These are phyloP conservation scores for Zoysia pacifica DNA, from an alignment of 176 grass and related monocot genomes.

Conservation along the genomic window DNA sequence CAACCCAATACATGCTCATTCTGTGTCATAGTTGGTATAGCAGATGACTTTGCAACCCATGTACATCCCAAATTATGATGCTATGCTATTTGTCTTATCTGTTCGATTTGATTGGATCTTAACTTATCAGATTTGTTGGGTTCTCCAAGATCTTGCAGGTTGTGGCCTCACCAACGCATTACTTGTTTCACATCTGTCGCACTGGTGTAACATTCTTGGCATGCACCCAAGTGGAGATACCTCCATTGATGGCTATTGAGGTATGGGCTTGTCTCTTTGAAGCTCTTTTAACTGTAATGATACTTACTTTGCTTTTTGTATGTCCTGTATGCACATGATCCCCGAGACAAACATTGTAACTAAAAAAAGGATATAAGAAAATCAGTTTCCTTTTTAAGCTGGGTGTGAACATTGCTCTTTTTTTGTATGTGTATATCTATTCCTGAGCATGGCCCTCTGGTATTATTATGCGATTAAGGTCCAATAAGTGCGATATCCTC, in stretches of 20 bases:
- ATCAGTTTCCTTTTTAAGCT: background rate
- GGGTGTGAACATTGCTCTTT: background rate
- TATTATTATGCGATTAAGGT: background rate
- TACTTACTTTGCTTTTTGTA: background rate
- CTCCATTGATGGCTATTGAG: constrained; percentile 82
- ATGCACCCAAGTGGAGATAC: constrained; percentile 87
- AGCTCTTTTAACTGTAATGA: background rate
- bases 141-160: constrained; percentile 64
- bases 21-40: background rate
- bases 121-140: constrained; percentile 11
- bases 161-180: constrained; percentile 85
- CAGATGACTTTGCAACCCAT: background rate
- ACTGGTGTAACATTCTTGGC: constrained; percentile 74
- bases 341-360: background rate
- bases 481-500: background rate
- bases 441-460: background rate
- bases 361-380: background rate
- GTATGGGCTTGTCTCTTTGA: constrained; percentile 28
- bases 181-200: constrained; percentile 78
- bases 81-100: background rate
- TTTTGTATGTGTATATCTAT: background rate
- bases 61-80: background rate
- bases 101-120: background rate
- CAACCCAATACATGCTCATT: background rate
- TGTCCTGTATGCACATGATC: background rate